Base-by-base conservation (phyloP, 257 asterid genomes). In the Petrea volubilis region DNA sequence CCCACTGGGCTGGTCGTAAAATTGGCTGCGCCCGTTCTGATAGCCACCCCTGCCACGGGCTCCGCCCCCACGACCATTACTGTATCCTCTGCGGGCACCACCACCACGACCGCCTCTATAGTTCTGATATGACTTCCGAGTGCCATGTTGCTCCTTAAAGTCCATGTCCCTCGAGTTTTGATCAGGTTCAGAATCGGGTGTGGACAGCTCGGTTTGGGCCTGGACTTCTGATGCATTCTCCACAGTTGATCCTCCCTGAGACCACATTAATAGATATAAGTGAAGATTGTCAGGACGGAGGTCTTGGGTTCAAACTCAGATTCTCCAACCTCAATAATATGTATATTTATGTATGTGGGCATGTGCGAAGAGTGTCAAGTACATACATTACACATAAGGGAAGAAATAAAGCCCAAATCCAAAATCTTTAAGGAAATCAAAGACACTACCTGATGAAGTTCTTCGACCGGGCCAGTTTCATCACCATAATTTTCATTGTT, bases 41-140 rank as follows among this genome's bases (percentile, higher is more conserved):
- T 80, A 83, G 56, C 88, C 86, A 6, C 81, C 88, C 34, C 89
- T 77, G 49, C 73, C 41, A 5, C 72, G 38, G 10, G 82, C 83
- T 15, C 85, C 74, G 5, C 88, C 89, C n/a, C 90, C 87, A 57
- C 83, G 84, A 24, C 89, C 85, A 46, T 85, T 87, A 33, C 79
- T 18, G 51, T 83, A 78, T 68, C 88, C 88, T 71, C 88, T 72
- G 25, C 88, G 77, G 41, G 44, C 33, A 17, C 84, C 81, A 12
- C 79, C 81, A 17, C 86, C 81, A 31, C 79, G 83, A 34, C 82
- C 83, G 53, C 84, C 85, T 78, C 85, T 77, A 50, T 82, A 68
- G 44, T 76, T 78, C 29, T 78, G 83, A 61, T 71, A 70, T 46
- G 83, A 17, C 28, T 77, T 76, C 17, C 79, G 81, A 15, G 78